These are phyloP conservation scores for Calocybe gangraenosa DNA, from an alignment of 768 basidiomycete species.

Conservation along the genomic window DNA sequence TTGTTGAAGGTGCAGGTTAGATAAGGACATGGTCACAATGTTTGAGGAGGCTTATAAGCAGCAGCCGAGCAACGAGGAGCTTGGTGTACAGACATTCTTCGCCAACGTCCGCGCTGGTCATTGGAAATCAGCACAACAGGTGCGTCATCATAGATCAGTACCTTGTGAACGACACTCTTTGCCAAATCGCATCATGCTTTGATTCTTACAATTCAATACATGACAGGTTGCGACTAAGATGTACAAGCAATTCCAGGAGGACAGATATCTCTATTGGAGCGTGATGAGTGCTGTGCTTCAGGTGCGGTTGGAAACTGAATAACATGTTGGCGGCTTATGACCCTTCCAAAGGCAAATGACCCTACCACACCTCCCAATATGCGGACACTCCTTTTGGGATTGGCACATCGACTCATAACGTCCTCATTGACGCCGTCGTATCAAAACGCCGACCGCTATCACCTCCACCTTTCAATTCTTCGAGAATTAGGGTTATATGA, in stretches of 20 bases:
- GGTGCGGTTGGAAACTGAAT: conserved; percentile 30
- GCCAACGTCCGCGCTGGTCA: conserved; percentile 75
- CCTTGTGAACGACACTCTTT: not conserved
- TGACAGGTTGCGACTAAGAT: conserved; percentile 71
- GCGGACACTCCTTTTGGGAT: conserved; percentile 65
- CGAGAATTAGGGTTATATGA: conserved; percentile 64
- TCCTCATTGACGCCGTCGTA: conserved; percentile 62
- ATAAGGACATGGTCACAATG: conserved; percentile 78
- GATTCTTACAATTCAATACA: conserved; percentile 2
- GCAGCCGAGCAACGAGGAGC: conserved; percentile 77
- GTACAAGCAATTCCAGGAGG: conserved; percentile 81
- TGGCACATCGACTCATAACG: conserved; percentile 71
- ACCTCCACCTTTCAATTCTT: conserved; percentile 70
- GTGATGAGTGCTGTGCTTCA: conserved; percentile 78
- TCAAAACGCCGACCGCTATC: conserved; percentile 68
- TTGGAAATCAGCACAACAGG: conserved; percentile 87
- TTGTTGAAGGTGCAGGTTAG: conserved; percentile 25
- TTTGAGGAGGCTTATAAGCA: conserved; percentile 85
- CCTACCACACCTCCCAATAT: conserved; percentile 54
- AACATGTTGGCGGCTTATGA: not conserved
- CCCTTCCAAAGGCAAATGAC: conserved; percentile 60
- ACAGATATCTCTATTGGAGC: conserved; percentile 81
- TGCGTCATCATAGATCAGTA: conserved; percentile 22
- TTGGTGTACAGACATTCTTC: conserved; percentile 81
- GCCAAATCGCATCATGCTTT: not conserved